A percentile compares a stretch with the other conserved stretches of the same genome.
These are phyloP conservation scores for Heteromeles arbutifolia DNA, from an alignment of 306 rosid species.

Conservation along the genomic window DNA sequence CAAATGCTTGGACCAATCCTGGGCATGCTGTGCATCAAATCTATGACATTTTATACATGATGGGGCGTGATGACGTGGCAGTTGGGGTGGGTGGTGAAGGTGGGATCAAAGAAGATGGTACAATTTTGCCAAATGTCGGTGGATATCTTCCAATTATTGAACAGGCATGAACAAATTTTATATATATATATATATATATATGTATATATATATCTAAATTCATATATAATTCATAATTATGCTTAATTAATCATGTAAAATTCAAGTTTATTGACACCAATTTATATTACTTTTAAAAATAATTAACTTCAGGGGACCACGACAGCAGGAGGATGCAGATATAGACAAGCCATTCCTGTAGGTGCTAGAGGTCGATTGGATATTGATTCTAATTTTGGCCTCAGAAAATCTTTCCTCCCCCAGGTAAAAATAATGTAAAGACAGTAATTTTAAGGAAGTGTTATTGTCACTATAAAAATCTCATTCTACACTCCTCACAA, in stretches of 20 bases:
- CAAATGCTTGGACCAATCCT: conserved; percentile 82
- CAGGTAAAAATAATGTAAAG: conserved; percentile 39
- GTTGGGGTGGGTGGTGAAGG: conserved; percentile 98
- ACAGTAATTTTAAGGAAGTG: not conserved
- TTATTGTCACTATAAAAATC: too few species aligned
- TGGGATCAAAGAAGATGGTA: conserved; percentile 64
- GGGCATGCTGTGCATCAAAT: conserved; percentile 92
- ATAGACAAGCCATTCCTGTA: conserved; percentile 71
- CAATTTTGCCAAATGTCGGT: conserved; percentile 75
- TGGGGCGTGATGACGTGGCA: conserved; percentile 76
- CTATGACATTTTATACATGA: conserved; percentile 84
- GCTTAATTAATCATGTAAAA: not conserved
- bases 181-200: not conserved
- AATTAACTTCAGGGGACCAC: conserved; percentile 49
- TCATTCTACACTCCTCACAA: too few species aligned
- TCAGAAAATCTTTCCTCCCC: conserved; percentile 84
- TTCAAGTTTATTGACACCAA: not conserved
- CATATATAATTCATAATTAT: not conserved
- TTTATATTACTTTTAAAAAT: not conserved
- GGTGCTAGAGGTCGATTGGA: conserved; percentile 71
- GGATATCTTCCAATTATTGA: conserved; percentile 89
- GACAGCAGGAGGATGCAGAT: conserved; percentile 81
- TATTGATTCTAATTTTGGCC: conserved; percentile 60
- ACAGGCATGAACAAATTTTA: conserved; percentile 40
- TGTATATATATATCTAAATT: not conserved